A percentile compares a stretch with the other conserved stretches of the same genome.
Evolutionary conservation across 2,329 filamentous ascomycete species (phyloP).

Genomic region (Rhytidhysteron rufulum): DNA sequence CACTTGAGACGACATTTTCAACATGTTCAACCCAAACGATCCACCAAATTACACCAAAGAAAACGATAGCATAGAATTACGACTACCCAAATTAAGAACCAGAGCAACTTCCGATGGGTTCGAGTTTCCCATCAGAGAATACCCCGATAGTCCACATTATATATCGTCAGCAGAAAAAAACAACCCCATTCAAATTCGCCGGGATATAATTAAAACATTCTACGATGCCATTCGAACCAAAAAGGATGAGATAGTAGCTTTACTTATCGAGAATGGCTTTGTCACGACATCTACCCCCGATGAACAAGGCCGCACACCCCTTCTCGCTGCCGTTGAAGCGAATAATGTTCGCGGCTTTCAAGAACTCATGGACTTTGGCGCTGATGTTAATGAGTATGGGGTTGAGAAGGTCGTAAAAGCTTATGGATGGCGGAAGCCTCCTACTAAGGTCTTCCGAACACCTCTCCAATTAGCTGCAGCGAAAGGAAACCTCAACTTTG

Average conservation of each 20-base stretch:
- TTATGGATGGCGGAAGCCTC: background rate
- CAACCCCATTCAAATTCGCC: background rate
- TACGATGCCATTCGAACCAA: constrained; percentile 11
- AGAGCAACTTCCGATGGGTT: background rate
- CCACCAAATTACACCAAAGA: background rate
- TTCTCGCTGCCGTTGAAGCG: constrained; percentile 15
- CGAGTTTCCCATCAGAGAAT: background rate
- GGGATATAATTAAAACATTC: constrained; percentile 9
- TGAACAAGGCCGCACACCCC: constrained; percentile 9
- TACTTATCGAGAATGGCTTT: constrained; percentile 7
- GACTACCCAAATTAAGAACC: background rate
- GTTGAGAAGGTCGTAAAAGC: background rate
- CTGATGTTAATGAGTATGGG: constrained; percentile 13
- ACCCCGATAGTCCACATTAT: background rate
- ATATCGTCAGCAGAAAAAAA: too few relatives aligned
- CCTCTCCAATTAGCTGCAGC: constrained; percentile 45
- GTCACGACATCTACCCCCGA: constrained; percentile 13
- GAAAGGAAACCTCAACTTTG: constrained; percentile 39
- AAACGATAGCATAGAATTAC: background rate
- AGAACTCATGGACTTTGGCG: constrained; percentile 11
- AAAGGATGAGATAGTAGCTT: constrained; percentile 10
- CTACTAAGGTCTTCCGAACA: constrained; percentile 28
- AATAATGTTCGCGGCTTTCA: constrained; percentile 10
- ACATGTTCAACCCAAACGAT: background rate
- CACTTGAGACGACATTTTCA: too few relatives aligned